phyloP scores from a whole-genome alignment of 768 basidiomycete genomes.

The Lentinula detonsa region DNA sequence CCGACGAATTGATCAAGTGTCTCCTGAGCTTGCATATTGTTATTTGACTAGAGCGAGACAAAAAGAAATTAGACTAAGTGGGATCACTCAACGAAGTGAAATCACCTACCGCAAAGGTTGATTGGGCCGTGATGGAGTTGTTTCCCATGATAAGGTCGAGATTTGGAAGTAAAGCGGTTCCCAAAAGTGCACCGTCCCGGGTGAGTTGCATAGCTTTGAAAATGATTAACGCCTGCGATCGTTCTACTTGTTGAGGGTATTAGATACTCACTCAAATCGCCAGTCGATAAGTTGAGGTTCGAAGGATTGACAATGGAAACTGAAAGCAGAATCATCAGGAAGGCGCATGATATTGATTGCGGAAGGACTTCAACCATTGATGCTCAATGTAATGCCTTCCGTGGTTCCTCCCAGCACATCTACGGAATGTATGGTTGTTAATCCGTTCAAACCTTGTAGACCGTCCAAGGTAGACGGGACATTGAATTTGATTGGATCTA shows the following conservation, averaged over 20 bases:
- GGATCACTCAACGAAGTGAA: background rate
- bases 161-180: slow-evolving; percentile 57
- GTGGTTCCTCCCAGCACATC: slow-evolving; percentile 62
- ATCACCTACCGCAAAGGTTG: slow-evolving; percentile 40
- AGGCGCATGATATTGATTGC: background rate
- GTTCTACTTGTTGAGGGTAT: background rate
- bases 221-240: background rate
- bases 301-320: slow-evolving; percentile 67
- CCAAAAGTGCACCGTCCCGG: slow-evolving; percentile 44
- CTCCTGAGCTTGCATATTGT: slow-evolving; percentile 49
- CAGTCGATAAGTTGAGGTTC: slow-evolving; percentile 53
- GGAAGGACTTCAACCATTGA: slow-evolving; percentile 36
- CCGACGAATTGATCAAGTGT: slow-evolving; percentile 67
- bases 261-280: slow-evolving; percentile 54
- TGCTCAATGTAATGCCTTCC: slow-evolving; percentile 52
- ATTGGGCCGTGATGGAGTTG: slow-evolving; percentile 46
- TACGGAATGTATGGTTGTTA: slow-evolving; percentile 49
- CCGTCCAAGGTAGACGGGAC: slow-evolving; percentile 58
- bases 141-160: slow-evolving; percentile 54
- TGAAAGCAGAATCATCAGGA: slow-evolving; percentile 11
- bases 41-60: slow-evolving; percentile 42
- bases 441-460: slow-evolving; percentile 51
- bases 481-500: slow-evolving; percentile 68
- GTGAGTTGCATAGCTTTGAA: slow-evolving; percentile 48
- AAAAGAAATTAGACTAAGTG: background rate